Percentiles rank a stretch among this genome's conserved stretches.
phyloP scores from a whole-genome alignment of 2,329 filamentous ascomycete species.

The Ophiosphaerella korrae region DNA sequence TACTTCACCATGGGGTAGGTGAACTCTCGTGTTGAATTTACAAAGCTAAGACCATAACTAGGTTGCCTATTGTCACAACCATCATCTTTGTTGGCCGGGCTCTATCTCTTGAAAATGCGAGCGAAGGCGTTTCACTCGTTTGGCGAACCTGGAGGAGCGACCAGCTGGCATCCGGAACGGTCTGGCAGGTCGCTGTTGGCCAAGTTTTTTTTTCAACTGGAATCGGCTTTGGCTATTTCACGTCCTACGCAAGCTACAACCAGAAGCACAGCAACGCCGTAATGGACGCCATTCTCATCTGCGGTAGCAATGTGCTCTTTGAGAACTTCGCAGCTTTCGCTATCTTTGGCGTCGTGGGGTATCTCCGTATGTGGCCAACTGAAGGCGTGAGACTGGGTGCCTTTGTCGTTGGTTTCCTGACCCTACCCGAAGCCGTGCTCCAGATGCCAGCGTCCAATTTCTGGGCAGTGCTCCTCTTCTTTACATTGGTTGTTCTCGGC shows the following conservation, averaged over 20 bases:
- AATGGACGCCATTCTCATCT: slow-evolving; percentile 63
- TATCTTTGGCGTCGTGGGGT: slow-evolving; percentile 63
- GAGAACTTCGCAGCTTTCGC: slow-evolving; percentile 59
- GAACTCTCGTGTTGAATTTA: too few relatives aligned
- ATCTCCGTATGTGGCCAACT: slow-evolving; percentile 49
- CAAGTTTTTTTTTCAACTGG: slow-evolving; percentile 66
- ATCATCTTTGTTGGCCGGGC: slow-evolving; percentile 62
- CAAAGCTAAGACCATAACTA: not conserved
- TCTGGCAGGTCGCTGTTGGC: slow-evolving; percentile 66
- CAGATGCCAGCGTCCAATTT: slow-evolving; percentile 64
- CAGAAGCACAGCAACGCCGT: slow-evolving; percentile 62
- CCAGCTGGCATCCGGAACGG: slow-evolving; percentile 56
- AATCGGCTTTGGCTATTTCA: slow-evolving; percentile 63
- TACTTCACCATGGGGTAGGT: slow-evolving; percentile 64
- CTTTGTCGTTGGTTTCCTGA: slow-evolving; percentile 64
- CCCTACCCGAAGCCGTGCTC: slow-evolving; percentile 60
- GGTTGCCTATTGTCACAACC: slow-evolving; percentile 60
- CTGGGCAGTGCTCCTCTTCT: slow-evolving; percentile 64
- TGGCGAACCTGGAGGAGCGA: slow-evolving; percentile 57
- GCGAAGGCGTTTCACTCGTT: slow-evolving; percentile 57
- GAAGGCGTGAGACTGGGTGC: slow-evolving; percentile 56
- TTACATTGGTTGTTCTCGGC: slow-evolving; percentile 63
- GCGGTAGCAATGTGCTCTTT: slow-evolving; percentile 61
- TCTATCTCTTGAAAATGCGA: slow-evolving; percentile 60
- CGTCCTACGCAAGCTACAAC: slow-evolving; percentile 64